Evolutionary conservation across 495 filamentous ascomycete genomes (phyloP).

Genomic region (Staphylotrichum tortipilum): DNA sequence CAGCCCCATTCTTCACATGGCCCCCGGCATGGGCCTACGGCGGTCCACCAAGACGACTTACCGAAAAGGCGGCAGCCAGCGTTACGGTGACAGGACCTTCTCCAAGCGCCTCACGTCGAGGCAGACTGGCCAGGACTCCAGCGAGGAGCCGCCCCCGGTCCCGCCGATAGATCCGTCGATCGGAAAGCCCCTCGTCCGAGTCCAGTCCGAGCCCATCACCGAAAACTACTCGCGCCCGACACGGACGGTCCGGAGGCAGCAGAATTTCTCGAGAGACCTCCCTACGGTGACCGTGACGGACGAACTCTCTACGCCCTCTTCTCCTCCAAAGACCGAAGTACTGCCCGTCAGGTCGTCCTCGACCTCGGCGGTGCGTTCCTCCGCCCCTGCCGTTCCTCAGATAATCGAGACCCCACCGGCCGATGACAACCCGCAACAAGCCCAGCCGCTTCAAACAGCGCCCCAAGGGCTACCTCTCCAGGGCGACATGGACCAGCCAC

Average conservation of each 20-base stretch:
- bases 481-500: slow-evolving; percentile 23
- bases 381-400: slow-evolving; percentile 44
- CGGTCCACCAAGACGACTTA: slow-evolving; percentile 91
- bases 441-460: slow-evolving; percentile 31
- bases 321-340: slow-evolving; percentile 11
- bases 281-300: slow-evolving; percentile 1
- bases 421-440: slow-evolving; percentile 32
- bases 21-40: slow-evolving; percentile 68
- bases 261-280: slow-evolving; percentile 31
- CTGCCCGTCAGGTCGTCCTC: slow-evolving; percentile 23
- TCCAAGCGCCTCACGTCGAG: slow-evolving; percentile 58
- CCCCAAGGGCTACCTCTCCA: slow-evolving; percentile 51
- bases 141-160: slow-evolving; percentile 43
- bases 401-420: slow-evolving; percentile 61
- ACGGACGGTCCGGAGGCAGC: slow-evolving; percentile 35
- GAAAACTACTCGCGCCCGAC: slow-evolving; percentile 48
- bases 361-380: slow-evolving; percentile 9
- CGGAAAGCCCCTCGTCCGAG: slow-evolving; percentile 52
- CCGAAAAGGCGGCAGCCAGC: slow-evolving; percentile 65
- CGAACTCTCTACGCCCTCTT: slow-evolving; percentile 14
- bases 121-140: slow-evolving; percentile 50
- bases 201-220: slow-evolving; percentile 69
- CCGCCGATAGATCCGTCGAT: slow-evolving; percentile 42
- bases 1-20: slow-evolving; percentile 73
- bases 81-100: slow-evolving; percentile 46